Base-by-base conservation (phyloP, 331 rosid genomes). In the Quercus phellos region DNA sequence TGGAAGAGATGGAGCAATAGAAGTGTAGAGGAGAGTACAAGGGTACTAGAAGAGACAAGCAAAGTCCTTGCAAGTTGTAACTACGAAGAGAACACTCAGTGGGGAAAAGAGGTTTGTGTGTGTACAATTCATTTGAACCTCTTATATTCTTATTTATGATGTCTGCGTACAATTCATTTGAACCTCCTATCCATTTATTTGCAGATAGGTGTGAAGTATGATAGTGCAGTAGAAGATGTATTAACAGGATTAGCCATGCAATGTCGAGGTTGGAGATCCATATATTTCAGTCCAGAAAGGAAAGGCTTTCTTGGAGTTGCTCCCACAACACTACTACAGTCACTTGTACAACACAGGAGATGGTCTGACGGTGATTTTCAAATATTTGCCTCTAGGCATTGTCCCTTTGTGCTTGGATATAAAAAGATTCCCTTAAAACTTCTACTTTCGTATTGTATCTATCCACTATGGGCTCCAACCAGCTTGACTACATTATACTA, bases 341-440 rank as follows among this genome's bases (percentile, higher is more conserved):
- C 82, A 51, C 82, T 92, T 22, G 77, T 88, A 54, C 93, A 90
- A 68, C 91, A 89, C 32, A 93, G 87, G 85, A 87, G 98, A 88
- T 89, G 93, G 96, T 84, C 89, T 2, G 90, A 89, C 86, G 98
- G 98, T 13, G 79, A 80, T 5, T 76, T 93, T 32, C 90, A 80
- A 12, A 76, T 92, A 24, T 4, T 85, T 17, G 77, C 91, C 74
- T 90, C 97, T 0, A 86, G 82, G 81, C 81, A 78, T 32, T 84
- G 90, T 75, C 82, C 94, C 50, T 71, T 68, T 8, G 76, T 82
- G 89, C 72, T 54, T 81, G 87, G 84, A 21, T 26, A 24, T 50
- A 86, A 87, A 64, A 82, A 74, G 55, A 82, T 90, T 9, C 83
- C 82, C 66, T 12, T 81, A 0, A 90, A 88, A 35, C 91, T 82